Base-by-base conservation (phyloP, 371 early-diverging fungal species). In the Apophysomyces variabilis region DNA sequence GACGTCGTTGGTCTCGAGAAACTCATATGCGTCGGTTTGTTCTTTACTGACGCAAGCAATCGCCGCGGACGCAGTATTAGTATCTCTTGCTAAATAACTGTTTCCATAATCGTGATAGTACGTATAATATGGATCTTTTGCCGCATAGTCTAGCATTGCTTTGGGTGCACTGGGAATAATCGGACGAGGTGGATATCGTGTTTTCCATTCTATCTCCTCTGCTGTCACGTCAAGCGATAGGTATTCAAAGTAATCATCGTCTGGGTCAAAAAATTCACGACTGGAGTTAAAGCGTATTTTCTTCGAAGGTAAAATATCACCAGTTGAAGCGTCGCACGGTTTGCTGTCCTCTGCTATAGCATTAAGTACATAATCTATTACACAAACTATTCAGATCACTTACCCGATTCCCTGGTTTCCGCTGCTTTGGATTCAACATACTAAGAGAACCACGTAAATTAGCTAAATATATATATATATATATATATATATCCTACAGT, bases 231-330 rank as follows among this genome's bases (percentile, higher is more conserved):
- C 59, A 21, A 77, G 47, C 9, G 77, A 60, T 32, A 77, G 41
- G 32, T 77, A 71, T 26, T 77, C 77, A 58, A 71, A 77, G 14
- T 67, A 66, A 39, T 77, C 77, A 35, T 77, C 69, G 9, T 73
- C 72, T 11, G 77, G 74, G 45, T 77, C 77, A 66, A 73, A 74
- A 50, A 71, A 69, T 14, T 73, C 77, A 36, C 77, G 62, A 43
- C 65, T 73, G 0, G 74, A 71, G 14, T 63, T 60, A 50, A 67
- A 64, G 11, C 64, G 63, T 13, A 14, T 39, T n/a, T 58, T 62
- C 26, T 66, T 69, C 21, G 54, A 50, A 7, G 54, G 54, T 7
- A 11, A 4, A 0, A 21, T 50, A 21, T 50, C 54, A 7, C 21
- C 8, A 21, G 54, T 21, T 5, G 54, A 21, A 7, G 54, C 11